These are phyloP conservation scores for Colletotrichum siamense DNA, from an alignment of 2,329 filamentous ascomycete genomes.

Conservation along the genomic window DNA sequence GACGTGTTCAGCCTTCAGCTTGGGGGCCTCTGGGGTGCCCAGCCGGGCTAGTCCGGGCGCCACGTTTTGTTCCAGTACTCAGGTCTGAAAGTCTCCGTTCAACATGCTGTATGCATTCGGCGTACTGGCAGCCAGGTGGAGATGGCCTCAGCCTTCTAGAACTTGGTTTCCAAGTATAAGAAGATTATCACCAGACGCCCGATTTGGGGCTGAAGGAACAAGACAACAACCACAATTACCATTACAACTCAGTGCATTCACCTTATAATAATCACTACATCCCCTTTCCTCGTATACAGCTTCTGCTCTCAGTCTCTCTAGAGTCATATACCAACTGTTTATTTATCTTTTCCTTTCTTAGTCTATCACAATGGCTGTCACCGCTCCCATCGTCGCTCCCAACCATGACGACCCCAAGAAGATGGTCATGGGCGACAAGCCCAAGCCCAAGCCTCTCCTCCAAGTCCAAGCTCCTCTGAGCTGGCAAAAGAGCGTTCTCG, in stretches of 20 bases:
- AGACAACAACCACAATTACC: neutral
- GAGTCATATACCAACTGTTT: neutral
- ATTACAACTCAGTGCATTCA: neutral
- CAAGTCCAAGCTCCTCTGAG: neutral
- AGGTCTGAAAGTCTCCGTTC: constrained; percentile 6
- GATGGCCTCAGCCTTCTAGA: neutral
- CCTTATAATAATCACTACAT: neutral
- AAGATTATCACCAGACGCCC: neutral
- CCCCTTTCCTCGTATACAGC: neutral
- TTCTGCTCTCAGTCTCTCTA: neutral
- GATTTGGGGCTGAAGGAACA: neutral
- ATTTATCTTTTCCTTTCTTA: neutral
- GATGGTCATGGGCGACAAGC: neutral
- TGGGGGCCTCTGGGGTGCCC: neutral
- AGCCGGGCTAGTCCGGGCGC: neutral
- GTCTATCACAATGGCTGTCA: constrained; percentile 9
- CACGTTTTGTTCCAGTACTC: neutral
- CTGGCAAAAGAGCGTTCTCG: neutral
- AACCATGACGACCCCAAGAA: neutral
- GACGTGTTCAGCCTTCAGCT: neutral
- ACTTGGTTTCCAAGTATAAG: neutral
- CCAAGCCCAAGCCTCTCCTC: constrained; percentile 1
- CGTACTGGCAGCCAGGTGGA: neutral
- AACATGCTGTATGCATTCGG: neutral
- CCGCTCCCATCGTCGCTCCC: neutral